These are phyloP conservation scores for Dendrobium nobile DNA, from an alignment of 106 monocot genomes.

Conservation along the genomic window DNA sequence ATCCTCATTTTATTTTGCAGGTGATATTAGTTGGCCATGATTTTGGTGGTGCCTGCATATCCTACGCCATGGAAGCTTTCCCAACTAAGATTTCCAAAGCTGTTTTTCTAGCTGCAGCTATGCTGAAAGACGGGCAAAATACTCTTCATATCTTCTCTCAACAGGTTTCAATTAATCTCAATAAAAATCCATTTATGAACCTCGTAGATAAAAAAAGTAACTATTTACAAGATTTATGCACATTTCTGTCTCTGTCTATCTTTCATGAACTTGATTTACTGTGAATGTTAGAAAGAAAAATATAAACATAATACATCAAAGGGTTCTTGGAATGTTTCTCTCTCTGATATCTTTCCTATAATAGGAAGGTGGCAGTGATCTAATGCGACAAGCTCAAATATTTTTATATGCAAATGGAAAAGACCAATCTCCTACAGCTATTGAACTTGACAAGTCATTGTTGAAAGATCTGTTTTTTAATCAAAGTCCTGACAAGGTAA, in stretches of 20 bases:
- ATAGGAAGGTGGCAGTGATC: constrained; percentile 53
- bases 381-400: constrained; percentile 57
- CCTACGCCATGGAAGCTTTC: constrained; percentile 76
- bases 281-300: not conserved
- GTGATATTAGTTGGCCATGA: constrained; percentile 95
- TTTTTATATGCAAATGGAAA: constrained; percentile 81
- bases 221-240: not conserved
- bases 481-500: constrained; percentile 84
- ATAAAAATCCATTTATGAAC: not conserved
- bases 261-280: not conserved
- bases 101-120: constrained; percentile 72
- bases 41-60: constrained; percentile 93
- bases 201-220: not conserved
- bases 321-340: not conserved
- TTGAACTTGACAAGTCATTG: constrained; percentile 64
- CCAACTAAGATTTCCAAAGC: constrained; percentile 76
- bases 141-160: constrained; percentile 72
- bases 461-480: constrained; percentile 78
- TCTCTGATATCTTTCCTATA: constrained; percentile 6
- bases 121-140: constrained; percentile 69
- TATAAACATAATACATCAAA: not conserved
- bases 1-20: constrained; percentile 20
- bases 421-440: constrained; percentile 72
- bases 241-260: too few species aligned
- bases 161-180: constrained; percentile 4